phyloP scores from a whole-genome alignment of 2,329 filamentous ascomycete species.

The Pestalotiopsis sp. region DNA sequence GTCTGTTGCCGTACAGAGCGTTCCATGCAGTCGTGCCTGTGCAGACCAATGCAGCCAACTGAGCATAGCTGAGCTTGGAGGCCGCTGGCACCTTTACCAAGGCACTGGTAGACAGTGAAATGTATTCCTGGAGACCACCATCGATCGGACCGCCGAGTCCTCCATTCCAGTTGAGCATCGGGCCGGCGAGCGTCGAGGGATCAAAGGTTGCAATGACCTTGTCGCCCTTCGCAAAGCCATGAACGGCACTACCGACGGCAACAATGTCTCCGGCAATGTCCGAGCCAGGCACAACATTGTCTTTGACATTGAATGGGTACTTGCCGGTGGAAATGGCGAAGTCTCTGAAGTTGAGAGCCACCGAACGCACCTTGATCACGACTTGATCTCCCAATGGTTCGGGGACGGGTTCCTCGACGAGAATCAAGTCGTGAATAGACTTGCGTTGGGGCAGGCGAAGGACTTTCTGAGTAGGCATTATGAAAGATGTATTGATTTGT shows the following conservation, averaged over 20 bases:
- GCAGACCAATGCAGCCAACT: background rate
- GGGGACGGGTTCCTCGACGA: background rate
- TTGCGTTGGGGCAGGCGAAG: background rate
- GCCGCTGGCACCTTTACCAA: background rate
- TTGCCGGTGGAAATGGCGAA: background rate
- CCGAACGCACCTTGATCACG: background rate
- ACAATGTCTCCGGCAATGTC: background rate
- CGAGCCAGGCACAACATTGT: background rate
- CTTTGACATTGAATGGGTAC: background rate
- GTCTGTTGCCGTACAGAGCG: background rate
- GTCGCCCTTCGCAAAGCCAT: background rate
- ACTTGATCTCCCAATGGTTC: background rate
- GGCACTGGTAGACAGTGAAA: background rate
- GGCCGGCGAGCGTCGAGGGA: background rate
- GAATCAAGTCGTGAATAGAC: background rate
- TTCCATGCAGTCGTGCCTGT: constrained; percentile 2
- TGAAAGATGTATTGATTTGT: background rate
- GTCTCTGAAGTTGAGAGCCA: background rate
- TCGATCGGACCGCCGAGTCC: background rate
- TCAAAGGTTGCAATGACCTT: background rate
- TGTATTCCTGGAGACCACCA: background rate
- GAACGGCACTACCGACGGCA: background rate
- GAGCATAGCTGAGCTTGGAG: background rate
- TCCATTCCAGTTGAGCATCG: background rate
- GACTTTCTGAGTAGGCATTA: background rate